These are phyloP conservation scores for Dactylella cylindrospora DNA, from an alignment of 2,329 filamentous ascomycete genomes.

Conservation along the genomic window DNA sequence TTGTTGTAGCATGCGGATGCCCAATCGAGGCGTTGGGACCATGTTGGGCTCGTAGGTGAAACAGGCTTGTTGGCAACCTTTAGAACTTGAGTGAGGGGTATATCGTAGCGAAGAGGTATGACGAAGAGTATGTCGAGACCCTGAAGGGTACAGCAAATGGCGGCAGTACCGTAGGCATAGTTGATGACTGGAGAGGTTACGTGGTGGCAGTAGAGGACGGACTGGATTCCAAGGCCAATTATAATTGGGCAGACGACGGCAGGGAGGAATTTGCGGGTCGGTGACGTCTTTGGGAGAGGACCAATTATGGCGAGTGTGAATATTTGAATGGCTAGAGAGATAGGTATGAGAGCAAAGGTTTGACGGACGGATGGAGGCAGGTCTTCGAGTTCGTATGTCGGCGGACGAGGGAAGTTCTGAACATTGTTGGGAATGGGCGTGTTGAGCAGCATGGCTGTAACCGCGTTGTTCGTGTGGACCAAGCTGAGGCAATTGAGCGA, in stretches of 20 bases:
- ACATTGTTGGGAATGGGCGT: conserved; percentile 33
- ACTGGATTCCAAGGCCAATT: conserved; percentile 31
- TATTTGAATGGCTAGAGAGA: conserved; percentile 30
- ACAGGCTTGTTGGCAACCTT: conserved; percentile 10
- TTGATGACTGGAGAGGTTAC: conserved; percentile 36
- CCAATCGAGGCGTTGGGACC: conserved; percentile 39
- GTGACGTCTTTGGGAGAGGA: conserved; percentile 33
- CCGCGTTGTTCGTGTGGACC: too few relatives aligned
- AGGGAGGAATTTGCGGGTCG: conserved; percentile 18
- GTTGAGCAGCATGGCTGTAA: conserved; percentile 20
- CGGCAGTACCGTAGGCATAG: conserved; percentile 27
- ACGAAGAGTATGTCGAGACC: conserved; percentile 35
- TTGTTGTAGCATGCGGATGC: conserved; percentile 29
- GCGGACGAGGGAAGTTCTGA: conserved; percentile 16
- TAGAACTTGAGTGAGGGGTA: conserved; percentile 24
- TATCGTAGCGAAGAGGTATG: conserved; percentile 30
- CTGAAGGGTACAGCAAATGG: conserved; percentile 24
- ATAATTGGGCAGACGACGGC: conserved; percentile 19
- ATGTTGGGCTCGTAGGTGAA: conserved; percentile 19
- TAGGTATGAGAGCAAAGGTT: conserved; percentile 21
- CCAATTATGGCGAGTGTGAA: conserved; percentile 31
- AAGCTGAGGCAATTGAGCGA: too few relatives aligned
- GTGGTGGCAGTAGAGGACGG: conserved; percentile 23
- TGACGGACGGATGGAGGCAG: conserved; percentile 17
- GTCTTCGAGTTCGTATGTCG: conserved; percentile 19